Base-by-base conservation (phyloP, 139 green algal species). In the Ettlia oleoabundans region DNA sequence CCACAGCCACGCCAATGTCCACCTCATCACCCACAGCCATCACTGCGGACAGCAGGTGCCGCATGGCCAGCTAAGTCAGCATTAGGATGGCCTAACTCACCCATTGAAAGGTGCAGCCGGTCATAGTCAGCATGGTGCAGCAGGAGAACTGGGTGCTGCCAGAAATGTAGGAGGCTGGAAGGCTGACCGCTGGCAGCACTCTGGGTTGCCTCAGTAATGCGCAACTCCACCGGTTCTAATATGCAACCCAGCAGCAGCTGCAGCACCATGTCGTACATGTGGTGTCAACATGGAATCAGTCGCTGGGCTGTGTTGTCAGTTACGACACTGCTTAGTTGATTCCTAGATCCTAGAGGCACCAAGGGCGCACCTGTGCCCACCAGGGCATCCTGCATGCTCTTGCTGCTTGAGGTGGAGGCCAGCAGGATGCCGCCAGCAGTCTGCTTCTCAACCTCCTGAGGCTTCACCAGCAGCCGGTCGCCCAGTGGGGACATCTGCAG, bases 401-500 rank as follows among this genome's bases (percentile, higher is more conserved):
- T 37, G n/a, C 77, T 76, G 40, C 64, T 82, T 24, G 75, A 63
- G 28, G 58, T 72, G 47, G 67, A 43, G 7, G 78, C 64, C 35
- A 92, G 55, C 22, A 92, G 74, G 41, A 92, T 67, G 32, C 89
- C 89, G n/a, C 89, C 89, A 7, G 82, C 81, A 22, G 86, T 87
- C 58, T 66, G 58, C 67, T 81, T 80, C 69, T 88, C 73, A n/a
- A 84, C 79, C 68, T 90, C 87, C 33, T 87, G 62, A 6, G 86
- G 86, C 73, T 91, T 89, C 1, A 92, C 84, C 41, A 92, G 84
- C 35, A 92, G 8, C 24, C 88, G 52, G 75, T 92, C 88, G 32
- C 88, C 88, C 13, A 92, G 84, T 3, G 88, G 88, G 2, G 82
- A 70, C 88, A 92, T 92, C 88, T 92, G 82, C 82, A 58, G 30